Base-by-base conservation (phyloP, 441 rosid species). In the Omphalea diandra region DNA sequence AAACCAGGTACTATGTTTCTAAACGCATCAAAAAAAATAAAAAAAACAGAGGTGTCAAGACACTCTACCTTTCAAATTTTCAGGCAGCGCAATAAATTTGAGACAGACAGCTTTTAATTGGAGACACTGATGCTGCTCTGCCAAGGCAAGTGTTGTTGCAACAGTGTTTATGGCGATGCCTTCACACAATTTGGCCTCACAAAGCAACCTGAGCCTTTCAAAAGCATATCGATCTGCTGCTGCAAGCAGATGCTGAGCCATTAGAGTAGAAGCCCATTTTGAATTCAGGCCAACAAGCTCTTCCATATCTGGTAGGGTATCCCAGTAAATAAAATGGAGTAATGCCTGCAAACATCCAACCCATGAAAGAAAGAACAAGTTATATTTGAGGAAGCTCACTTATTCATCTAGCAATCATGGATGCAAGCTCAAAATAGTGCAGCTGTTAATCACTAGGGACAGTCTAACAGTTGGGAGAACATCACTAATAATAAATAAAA, bases 221-320 rank as follows among this genome's bases (percentile, higher is more conserved):
- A 91, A 83, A n/a, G 88, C 96, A 81, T 89, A 94, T 15, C 89
- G 84, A 64, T 91, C 98, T 35, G 96, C 93, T 35, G 97, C 98
- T 6, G 89, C 98, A 73, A 94, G 97, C 55, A 94, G 87, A 78
- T 94, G 98, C 79, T 94, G 98, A 69, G 90, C 83, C 84, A 94
- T 85, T 69, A 89, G 84, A 35, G 94, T 89, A 36, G 93, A 85
- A 33, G 85, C 90, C 81, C 90, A 84, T 78, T 87, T 87, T 31
- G 94, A 54, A 52, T 80, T 84, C 76, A 86, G 56, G 71, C 94
- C 93, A 77, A 80, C 81, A 40, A 87, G 83, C 68, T 88, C 96
- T 79, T 83, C 87, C 85, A 89, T 60, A 56, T 91, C 87, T 15
- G 98, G 91, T 47, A 94, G 83, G 63, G 79, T 74, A 78, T 94